These are phyloP conservation scores for Hypoxylon fragiforme DNA, from an alignment of 495 filamentous ascomycete genomes.

Conservation along the genomic window DNA sequence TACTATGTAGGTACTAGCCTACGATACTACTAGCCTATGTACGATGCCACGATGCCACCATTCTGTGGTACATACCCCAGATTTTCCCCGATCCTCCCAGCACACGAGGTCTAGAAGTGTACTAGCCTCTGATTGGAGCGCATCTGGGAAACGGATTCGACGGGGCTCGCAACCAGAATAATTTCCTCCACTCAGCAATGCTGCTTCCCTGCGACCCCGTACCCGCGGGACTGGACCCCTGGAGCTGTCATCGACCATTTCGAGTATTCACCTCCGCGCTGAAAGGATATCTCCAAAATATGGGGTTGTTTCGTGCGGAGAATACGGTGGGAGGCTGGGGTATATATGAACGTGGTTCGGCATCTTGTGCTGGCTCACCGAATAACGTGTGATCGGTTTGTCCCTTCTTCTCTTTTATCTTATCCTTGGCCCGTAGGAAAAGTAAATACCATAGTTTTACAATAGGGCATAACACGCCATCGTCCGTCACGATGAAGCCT, in stretches of 20 bases:
- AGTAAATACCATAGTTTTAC: too few species aligned
- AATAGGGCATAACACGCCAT: too few species aligned
- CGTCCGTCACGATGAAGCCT: slow-evolving; percentile 35
- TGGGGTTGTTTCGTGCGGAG: background rate
- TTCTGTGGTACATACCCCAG: slow-evolving; percentile 8
- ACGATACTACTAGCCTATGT: too few species aligned
- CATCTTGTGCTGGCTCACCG: slow-evolving; percentile 6
- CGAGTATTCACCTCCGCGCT: slow-evolving; percentile 16
- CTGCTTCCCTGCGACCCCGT: background rate
- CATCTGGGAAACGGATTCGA: background rate
- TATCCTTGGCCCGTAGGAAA: too few species aligned
- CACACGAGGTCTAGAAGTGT: background rate
- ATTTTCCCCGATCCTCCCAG: slow-evolving; percentile 3
- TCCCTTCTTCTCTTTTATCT: background rate
- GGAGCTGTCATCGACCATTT: background rate
- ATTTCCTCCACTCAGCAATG: slow-evolving; percentile 22
- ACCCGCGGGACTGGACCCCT: background rate
- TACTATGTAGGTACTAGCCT: too few species aligned
- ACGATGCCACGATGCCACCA: slow-evolving; percentile 14
- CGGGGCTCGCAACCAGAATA: background rate
- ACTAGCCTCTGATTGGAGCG: slow-evolving; percentile 19
- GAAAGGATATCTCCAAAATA: background rate
- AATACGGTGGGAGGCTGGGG: background rate
- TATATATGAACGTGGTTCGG: slow-evolving; percentile 5
- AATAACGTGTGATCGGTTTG: too few species aligned